phyloP scores from a whole-genome alignment of 1,284 basidiomycete species.

The Ganoderma meredithae region DNA sequence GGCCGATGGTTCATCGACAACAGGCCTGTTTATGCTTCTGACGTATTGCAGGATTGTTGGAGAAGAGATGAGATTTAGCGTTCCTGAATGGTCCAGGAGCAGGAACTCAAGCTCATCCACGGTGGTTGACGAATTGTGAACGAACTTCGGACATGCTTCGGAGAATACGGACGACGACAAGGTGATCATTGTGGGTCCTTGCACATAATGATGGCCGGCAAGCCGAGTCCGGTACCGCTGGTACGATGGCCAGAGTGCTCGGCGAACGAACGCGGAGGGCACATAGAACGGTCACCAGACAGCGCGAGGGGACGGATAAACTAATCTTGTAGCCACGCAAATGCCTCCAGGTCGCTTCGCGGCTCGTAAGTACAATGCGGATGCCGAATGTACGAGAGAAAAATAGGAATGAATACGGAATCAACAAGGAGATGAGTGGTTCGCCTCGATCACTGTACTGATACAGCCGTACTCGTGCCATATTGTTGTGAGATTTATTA shows the following conservation, averaged over 20 bases:
- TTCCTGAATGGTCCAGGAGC: neutral
- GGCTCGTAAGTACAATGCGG: neutral
- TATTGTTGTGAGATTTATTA: neutral
- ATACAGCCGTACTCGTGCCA: neutral
- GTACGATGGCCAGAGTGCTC: neutral
- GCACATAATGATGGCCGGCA: neutral
- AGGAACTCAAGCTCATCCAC: neutral
- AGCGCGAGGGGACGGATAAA: neutral
- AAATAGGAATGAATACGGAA: neutral
- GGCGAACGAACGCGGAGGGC: neutral
- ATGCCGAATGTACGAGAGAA: neutral
- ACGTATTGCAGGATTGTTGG: neutral
- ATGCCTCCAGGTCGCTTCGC: neutral
- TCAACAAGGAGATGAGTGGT: neutral
- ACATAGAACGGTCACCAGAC: neutral
- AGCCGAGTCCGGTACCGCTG: neutral
- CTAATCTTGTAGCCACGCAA: neutral
- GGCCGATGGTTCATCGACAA: neutral
- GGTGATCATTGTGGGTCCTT: neutral
- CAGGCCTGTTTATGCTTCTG: neutral
- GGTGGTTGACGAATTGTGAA: neutral
- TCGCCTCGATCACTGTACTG: neutral
- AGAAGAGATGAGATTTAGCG: neutral
- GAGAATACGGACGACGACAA: neutral
- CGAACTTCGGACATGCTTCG: neutral